These are phyloP conservation scores for Ganoderma lucidum DNA, from an alignment of 1,284 basidiomycete species.

Conservation along the genomic window DNA sequence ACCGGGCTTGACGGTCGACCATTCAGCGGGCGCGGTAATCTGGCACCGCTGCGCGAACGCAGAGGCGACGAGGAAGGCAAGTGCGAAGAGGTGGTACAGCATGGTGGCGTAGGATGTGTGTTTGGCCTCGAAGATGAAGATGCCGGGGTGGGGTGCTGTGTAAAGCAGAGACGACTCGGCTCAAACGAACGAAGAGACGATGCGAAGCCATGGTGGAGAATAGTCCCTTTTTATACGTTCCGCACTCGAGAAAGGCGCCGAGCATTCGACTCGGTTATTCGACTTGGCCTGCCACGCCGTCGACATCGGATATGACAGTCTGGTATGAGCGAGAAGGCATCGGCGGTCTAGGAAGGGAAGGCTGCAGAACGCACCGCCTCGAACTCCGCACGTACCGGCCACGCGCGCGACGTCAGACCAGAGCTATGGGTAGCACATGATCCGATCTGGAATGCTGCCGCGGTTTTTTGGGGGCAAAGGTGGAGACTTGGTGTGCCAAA, in stretches of 20 bases:
- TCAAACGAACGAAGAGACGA: background rate
- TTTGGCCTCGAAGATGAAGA: background rate
- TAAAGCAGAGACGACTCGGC: background rate
- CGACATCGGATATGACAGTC: background rate
- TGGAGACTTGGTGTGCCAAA: background rate
- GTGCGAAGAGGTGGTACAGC: conserved; percentile 1
- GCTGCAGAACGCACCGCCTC: background rate
- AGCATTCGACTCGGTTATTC: background rate
- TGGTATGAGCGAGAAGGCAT: background rate
- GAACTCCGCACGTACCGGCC: background rate
- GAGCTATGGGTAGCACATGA: background rate
- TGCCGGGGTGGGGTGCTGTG: background rate
- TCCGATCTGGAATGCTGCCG: background rate
- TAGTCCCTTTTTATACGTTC: background rate
- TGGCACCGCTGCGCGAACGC: conserved; percentile 50
- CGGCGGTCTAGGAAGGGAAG: background rate
- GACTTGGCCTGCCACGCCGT: background rate
- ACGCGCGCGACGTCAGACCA: background rate
- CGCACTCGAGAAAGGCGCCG: background rate
- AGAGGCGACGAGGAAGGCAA: conserved; percentile 32
- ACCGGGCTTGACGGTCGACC: conserved; percentile 45
- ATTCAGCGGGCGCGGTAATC: conserved; percentile 48
- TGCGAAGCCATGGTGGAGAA: background rate
- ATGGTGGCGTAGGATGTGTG: background rate
- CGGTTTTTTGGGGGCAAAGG: background rate